Base-by-base conservation (phyloP, 495 filamentous ascomycete species). In the Neurospora discreta region DNA sequence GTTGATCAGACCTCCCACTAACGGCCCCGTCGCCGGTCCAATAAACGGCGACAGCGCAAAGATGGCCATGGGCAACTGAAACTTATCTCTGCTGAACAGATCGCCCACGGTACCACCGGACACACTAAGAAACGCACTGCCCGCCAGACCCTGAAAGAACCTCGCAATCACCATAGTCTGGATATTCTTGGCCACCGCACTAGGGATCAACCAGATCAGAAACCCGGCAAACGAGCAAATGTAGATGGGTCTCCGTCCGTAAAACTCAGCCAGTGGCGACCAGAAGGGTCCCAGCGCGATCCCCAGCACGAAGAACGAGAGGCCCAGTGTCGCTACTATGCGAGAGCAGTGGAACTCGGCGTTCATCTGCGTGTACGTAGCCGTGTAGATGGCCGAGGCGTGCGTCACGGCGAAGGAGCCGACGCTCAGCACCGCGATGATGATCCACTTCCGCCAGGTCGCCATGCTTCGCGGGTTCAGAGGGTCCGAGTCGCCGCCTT, bases 51-150 rank as follows among this genome's bases (percentile, higher is more conserved):
- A 85, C 9, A 90, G 85, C 1, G 93, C 92, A 76, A 94, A 97
- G 13, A 97, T 77, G 26, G 77, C 77, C 85, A 86, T 82, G 33
- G 86, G 86, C 40, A 86, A 85, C 70, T 88, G 88, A 69, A 98
- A 89, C 69, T 94, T 87, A 67, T 92, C 84, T 33, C 88, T 89
- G 18, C 83, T 82, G 79, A 98, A 98, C 81, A 98, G 81, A 78
- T 99, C 94, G 11, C 93, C 94, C 5, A 97, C 92, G 1, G 93
- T 97, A 1, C 94, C 95, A 38, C 95, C 95, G 5, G 94, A 91
- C 4, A 98, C 95, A 70, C 88, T 91, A 68, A 99, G 81, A 79
- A 99, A 98, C 3, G 95, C 94, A 73, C 89, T 91, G 8, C 95
- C 95, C 1, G 93, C 87, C 18, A 98, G 79, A 0, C 95, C 95